These are phyloP conservation scores for Epichloe scottii DNA, from an alignment of 2,329 filamentous ascomycete genomes.

Conservation along the genomic window DNA sequence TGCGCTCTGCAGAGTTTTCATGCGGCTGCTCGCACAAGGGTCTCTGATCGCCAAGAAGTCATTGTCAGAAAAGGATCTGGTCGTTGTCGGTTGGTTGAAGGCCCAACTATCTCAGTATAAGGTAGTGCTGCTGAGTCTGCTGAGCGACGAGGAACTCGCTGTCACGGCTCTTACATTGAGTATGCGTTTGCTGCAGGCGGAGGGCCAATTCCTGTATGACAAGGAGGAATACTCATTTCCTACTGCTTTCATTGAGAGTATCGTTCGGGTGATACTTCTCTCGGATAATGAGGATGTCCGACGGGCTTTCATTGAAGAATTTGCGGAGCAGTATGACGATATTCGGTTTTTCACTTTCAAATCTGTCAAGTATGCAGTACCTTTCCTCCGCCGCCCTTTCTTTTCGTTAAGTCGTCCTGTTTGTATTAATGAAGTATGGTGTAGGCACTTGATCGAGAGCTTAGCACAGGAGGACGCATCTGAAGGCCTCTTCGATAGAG, in stretches of 20 bases:
- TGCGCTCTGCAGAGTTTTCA: constrained; percentile 75
- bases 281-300: constrained; percentile 46
- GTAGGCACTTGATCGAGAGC: constrained; percentile 17
- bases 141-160: constrained; percentile 52
- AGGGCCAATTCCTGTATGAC: constrained; percentile 49
- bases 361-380: constrained; percentile 45
- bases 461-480: constrained; percentile 9
- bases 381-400: not conserved
- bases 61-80: constrained; percentile 58
- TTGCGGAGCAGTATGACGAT: constrained; percentile 69
- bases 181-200: constrained; percentile 76
- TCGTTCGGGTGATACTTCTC: constrained; percentile 51
- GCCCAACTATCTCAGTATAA: constrained; percentile 63
- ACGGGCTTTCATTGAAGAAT: constrained; percentile 65
- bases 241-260: constrained; percentile 48
- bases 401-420: no score
- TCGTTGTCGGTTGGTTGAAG: constrained; percentile 68
- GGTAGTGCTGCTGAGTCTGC: constrained; percentile 43
- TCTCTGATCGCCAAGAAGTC: constrained; percentile 52
- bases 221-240: constrained; percentile 59
- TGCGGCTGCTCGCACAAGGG: constrained; percentile 65
- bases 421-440: not conserved
- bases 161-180: constrained; percentile 62
- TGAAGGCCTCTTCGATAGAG: constrained; percentile 35
- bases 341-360: constrained; percentile 73